These are phyloP conservation scores for Eruca vesicaria DNA, from an alignment of 441 rosid species.

Conservation along the genomic window DNA sequence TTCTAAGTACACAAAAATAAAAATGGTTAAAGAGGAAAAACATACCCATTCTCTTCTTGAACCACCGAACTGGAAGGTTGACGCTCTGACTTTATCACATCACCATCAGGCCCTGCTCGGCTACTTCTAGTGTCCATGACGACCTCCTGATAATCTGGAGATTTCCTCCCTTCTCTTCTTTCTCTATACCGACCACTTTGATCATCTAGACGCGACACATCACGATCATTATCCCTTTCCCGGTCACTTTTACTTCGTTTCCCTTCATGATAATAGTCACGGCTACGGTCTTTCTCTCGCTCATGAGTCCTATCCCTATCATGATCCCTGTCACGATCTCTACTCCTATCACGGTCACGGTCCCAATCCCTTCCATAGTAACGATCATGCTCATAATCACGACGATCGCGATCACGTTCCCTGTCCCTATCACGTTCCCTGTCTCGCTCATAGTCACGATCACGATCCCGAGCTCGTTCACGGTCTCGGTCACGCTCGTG, in stretches of 20 bases:
- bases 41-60: slow-evolving; percentile 76
- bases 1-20: no score
- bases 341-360: slow-evolving; percentile 41
- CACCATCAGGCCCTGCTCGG: slow-evolving; percentile 63
- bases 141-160: slow-evolving; percentile 66
- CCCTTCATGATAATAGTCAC: slow-evolving; percentile 41
- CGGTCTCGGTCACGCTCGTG: slow-evolving; percentile 32
- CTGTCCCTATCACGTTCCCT: slow-evolving; percentile 42
- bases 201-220: slow-evolving; percentile 51
- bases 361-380: slow-evolving; percentile 42
- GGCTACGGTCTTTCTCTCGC: slow-evolving; percentile 45
- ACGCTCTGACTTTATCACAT: slow-evolving; percentile 67
- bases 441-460: slow-evolving; percentile 41
- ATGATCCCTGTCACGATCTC: slow-evolving; percentile 41
- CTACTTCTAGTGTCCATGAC: slow-evolving; percentile 45
- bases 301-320: slow-evolving; percentile 39
- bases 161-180: slow-evolving; percentile 66
- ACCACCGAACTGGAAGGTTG: slow-evolving; percentile 61
- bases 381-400: slow-evolving; percentile 40
- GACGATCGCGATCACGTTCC: slow-evolving; percentile 45
- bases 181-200: slow-evolving; percentile 60
- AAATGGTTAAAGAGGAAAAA: slow-evolving; percentile 3
- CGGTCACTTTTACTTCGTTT: slow-evolving; percentile 40
- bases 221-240: slow-evolving; percentile 42
- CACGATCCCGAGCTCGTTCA: slow-evolving; percentile 38